Evolutionary conservation across 1,139 yeast species (phyloP).

Genomic region (Wickerhamomyces sp.): DNA sequence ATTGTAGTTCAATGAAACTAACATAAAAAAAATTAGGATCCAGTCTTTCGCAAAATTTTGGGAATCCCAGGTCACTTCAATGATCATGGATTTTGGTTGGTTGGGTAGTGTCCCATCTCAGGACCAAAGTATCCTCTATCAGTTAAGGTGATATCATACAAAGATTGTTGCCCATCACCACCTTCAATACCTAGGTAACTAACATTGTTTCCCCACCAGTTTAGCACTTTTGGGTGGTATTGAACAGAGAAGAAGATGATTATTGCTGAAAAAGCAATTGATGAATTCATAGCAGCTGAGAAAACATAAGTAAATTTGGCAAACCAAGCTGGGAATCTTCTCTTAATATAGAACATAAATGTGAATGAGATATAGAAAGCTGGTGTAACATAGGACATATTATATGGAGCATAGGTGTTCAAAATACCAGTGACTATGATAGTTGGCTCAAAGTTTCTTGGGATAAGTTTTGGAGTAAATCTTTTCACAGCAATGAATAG

Average conservation of each 20-base stretch:
- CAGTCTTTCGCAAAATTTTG: no score
- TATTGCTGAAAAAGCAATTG: slow-evolving; percentile 53
- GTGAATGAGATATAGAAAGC: slow-evolving; percentile 44
- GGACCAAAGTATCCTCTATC: slow-evolving; percentile 47
- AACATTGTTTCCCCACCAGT: slow-evolving; percentile 62
- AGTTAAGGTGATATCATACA: slow-evolving; percentile 25
- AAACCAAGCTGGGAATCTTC: slow-evolving; percentile 53
- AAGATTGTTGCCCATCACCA: slow-evolving; percentile 25
- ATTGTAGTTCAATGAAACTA: no score
- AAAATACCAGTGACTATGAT: slow-evolving; percentile 43
- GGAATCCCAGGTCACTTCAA: no score
- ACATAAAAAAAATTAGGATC: no score
- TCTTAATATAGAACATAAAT: slow-evolving; percentile 51
- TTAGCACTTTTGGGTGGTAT: slow-evolving; percentile 34
- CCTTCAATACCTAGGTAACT: slow-evolving; percentile 43
- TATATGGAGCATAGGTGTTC: slow-evolving; percentile 41
- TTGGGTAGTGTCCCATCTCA: slow-evolving; percentile 34
- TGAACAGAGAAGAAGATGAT: slow-evolving; percentile 53
- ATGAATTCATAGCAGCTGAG: slow-evolving; percentile 54
- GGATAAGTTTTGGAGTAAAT: slow-evolving; percentile 32
- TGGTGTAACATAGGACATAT: slow-evolving; percentile 49
- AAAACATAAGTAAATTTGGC: slow-evolving; percentile 61
- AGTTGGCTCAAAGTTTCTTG: slow-evolving; percentile 42
- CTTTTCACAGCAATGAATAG: slow-evolving; percentile 39
- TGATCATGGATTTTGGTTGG: slow-evolving; percentile 1